phyloP scores from a whole-genome alignment of 2,329 filamentous ascomycete genomes.

The Fusarium mangiferae region DNA sequence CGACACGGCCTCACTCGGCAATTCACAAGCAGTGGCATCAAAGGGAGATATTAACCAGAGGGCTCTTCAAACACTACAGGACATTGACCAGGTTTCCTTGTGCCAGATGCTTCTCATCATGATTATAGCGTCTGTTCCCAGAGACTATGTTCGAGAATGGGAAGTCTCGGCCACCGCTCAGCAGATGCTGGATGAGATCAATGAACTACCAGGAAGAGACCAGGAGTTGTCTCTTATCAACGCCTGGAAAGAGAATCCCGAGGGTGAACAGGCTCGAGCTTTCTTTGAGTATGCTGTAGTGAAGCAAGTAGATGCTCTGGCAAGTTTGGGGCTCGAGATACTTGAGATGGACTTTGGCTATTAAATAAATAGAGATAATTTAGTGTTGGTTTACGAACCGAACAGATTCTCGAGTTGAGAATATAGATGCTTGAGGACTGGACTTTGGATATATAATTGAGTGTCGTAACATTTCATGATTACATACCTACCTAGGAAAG shows the following conservation, averaged over 20 bases:
- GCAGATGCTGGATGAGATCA: conserved; percentile 61
- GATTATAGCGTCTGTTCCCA: conserved; percentile 54
- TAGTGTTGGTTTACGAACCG: neutral
- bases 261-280: conserved; percentile 50
- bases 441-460: neutral
- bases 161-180: conserved; percentile 56
- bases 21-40: conserved; percentile 40
- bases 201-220: conserved; percentile 57
- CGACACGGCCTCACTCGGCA: conserved; percentile 46
- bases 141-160: conserved; percentile 59
- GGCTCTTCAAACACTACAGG: conserved; percentile 48
- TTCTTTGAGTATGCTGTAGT: conserved; percentile 64
- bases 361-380: neutral
- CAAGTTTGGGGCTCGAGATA: conserved; percentile 57
- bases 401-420: neutral
- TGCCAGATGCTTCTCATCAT: conserved; percentile 64
- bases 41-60: conserved; percentile 37
- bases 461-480: neutral
- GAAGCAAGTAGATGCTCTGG: conserved; percentile 58
- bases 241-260: conserved; percentile 56
- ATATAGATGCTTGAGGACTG: neutral
- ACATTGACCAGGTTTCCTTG: conserved; percentile 63
- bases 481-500: neutral
- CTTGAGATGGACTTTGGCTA: conserved; percentile 54
- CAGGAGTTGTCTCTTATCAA: conserved; percentile 56